Evolutionary conservation across 495 filamentous ascomycete species (phyloP).

Genomic region (Aspergillus coremiiformis): DNA sequence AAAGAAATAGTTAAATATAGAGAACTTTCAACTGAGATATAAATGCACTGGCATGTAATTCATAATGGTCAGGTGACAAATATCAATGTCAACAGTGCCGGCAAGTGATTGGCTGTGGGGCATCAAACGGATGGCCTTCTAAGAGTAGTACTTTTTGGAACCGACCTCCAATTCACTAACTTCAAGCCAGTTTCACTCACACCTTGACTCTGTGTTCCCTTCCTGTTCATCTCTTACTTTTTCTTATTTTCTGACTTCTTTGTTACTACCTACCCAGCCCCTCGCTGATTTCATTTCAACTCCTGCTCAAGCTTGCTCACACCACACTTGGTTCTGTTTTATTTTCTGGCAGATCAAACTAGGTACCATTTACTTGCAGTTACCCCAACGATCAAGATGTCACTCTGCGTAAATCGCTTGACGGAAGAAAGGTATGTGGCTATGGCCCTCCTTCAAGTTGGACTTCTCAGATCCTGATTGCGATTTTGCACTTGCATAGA

Average conservation of each 20-base stretch:
- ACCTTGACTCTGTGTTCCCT: background rate
- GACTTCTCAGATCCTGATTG: slow-evolving; percentile 10
- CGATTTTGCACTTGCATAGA: slow-evolving; percentile 35
- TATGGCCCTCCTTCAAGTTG: background rate
- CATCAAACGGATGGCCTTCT: slow-evolving; percentile 8
- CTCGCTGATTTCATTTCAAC: background rate
- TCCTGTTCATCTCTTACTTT: background rate
- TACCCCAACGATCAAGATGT: slow-evolving; percentile 46
- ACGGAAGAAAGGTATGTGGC: slow-evolving; percentile 75
- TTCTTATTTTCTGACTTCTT: slow-evolving; percentile 3
- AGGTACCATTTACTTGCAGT: background rate
- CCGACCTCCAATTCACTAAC: slow-evolving; percentile 3
- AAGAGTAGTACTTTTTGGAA: background rate
- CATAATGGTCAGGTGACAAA: slow-evolving; percentile 6
- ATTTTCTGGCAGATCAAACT: background rate
- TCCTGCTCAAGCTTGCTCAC: background rate
- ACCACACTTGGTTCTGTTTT: slow-evolving; percentile 1
- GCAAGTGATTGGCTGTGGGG: slow-evolving; percentile 16
- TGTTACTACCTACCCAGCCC: background rate
- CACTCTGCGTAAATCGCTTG: slow-evolving; percentile 79
- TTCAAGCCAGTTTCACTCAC: background rate
- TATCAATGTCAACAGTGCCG: background rate
- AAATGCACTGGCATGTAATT: background rate
- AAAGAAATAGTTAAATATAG: no score
- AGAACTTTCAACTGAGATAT: no score